Evolutionary conservation across 2,329 filamentous ascomycete genomes (phyloP).

Genomic region (Fusarium guadeloupense): DNA sequence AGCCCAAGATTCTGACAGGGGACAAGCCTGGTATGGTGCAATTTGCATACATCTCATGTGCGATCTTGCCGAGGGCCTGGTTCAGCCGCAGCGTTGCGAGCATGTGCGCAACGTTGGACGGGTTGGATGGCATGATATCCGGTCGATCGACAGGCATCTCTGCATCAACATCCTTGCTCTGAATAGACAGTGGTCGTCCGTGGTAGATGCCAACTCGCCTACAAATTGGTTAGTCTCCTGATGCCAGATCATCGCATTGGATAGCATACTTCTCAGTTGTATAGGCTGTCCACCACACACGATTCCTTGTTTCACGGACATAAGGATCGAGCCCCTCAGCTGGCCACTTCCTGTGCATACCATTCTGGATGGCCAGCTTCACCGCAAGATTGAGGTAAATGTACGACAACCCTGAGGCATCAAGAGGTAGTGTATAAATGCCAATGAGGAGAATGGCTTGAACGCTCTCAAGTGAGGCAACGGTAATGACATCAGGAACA

Average conservation of each 20-base stretch:
- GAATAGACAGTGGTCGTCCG: slow-evolving; percentile 63
- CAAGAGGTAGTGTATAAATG: slow-evolving; percentile 63
- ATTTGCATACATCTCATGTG: slow-evolving; percentile 52
- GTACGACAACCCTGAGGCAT: slow-evolving; percentile 65
- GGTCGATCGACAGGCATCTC: slow-evolving; percentile 59
- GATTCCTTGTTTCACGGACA: slow-evolving; percentile 62
- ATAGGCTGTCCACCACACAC: slow-evolving; percentile 67
- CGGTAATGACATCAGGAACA: slow-evolving; percentile 65
- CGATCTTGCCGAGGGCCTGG: slow-evolving; percentile 48
- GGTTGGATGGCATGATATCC: slow-evolving; percentile 53
- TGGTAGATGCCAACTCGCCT: slow-evolving; percentile 66
- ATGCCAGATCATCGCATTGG: not conserved
- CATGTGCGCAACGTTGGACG: slow-evolving; percentile 57
- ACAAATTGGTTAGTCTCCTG: slow-evolving; percentile 24
- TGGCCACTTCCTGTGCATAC: slow-evolving; percentile 64
- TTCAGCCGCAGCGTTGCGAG: slow-evolving; percentile 54
- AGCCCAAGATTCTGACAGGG: slow-evolving; percentile 5
- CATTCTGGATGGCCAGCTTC: slow-evolving; percentile 67
- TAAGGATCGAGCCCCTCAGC: slow-evolving; percentile 57
- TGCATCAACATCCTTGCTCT: slow-evolving; percentile 62
- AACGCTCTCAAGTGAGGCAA: slow-evolving; percentile 65
- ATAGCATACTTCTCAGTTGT: slow-evolving; percentile 62
- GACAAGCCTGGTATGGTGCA: not conserved
- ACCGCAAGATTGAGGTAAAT: slow-evolving; percentile 65
- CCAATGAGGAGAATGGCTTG: slow-evolving; percentile 66